Base-by-base conservation (phyloP, 2,329 filamentous ascomycete species). In the Phialemonium atrogriseum region DNA sequence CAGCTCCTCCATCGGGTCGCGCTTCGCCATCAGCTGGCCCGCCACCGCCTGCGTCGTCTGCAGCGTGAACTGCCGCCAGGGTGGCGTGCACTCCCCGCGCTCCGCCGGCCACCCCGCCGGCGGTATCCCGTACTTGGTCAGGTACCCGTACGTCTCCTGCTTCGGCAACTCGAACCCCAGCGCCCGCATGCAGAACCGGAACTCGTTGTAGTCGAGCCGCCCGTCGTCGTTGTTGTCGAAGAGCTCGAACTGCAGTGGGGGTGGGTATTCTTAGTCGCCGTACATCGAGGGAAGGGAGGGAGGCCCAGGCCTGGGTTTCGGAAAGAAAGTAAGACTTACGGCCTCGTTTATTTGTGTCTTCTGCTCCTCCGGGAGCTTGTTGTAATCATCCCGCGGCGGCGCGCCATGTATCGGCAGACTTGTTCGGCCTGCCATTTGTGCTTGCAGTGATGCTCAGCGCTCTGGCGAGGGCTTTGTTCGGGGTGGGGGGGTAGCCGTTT, bases 191-290 rank as follows among this genome's bases (percentile, higher is more conserved):
- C 89, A 87, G 62, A 96, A 91, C 59, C 91, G 89, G 55, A 96
- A 84, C 62, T 98, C 91, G 64, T 96, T 91, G 67, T 94, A 96
- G 65, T 96, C 89, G 52, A 98, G 85, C 58, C 84, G 79, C 27
- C 80, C 75, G 63, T 96, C 88, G 56, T 93, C 89, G 68, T 96
- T 89, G 51, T 94, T 82, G 57, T 96, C 91, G 69, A 98, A 96
- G 43, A 96, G 78, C 40, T 80, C 80, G 60, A 96, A 96, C 83
- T 94, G 43, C 24, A 31, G 20, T 18, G 15, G 26, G 23, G 32
- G 10, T 11, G 13, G 19, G 10, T 20, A 18, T 10, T 16, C 19
- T 18, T 12, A n/a, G 30, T n/a, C n/a, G n/a, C n/a, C n/a, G n/a
- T n/a, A 21, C 18, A 22, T n/a, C 17, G 12, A 23, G 25, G 28